These are phyloP conservation scores for Colletotrichum sp. DNA, from an alignment of 2,329 filamentous ascomycete species.

Conservation along the genomic window DNA sequence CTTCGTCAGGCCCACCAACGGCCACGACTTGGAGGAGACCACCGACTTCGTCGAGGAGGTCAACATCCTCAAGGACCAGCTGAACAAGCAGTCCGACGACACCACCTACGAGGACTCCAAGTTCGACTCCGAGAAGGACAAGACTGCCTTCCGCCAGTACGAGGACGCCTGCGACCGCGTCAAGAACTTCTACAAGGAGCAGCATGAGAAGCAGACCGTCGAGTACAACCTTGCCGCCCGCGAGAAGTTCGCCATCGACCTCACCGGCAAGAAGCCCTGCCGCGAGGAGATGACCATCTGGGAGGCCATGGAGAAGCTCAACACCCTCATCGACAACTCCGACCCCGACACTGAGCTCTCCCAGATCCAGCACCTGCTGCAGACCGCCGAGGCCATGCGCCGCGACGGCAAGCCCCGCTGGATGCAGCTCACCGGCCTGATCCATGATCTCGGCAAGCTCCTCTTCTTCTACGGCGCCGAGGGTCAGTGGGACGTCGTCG, in stretches of 20 bases:
- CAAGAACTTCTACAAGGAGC: conserved; percentile 83
- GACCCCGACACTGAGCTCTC: conserved; percentile 88
- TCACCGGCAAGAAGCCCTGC: conserved; percentile 65
- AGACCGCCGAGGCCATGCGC: conserved; percentile 88
- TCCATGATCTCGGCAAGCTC: conserved; percentile 82
- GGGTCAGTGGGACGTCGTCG: conserved; percentile 93
- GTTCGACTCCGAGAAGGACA: conserved; percentile 80
- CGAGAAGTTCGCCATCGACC: conserved; percentile 49
- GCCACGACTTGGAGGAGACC: conserved; percentile 46
- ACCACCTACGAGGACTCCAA: conserved; percentile 55
- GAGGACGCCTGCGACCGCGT: conserved; percentile 83
- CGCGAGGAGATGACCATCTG: conserved; percentile 82
- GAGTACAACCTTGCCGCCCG: conserved; percentile 86
- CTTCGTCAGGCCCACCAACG: conserved; percentile 16
- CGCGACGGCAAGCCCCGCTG: conserved; percentile 82
- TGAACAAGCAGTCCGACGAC: conserved; percentile 4
- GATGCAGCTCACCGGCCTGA: conserved; percentile 81
- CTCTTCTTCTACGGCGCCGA: conserved; percentile 82
- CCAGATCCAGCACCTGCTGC: conserved; percentile 89
- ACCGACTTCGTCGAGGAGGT: conserved; percentile 59
- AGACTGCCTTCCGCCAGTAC: conserved; percentile 82
- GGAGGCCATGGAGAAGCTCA: conserved; percentile 92
- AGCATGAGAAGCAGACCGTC: conserved; percentile 75
- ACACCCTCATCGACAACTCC: conserved; percentile 88
- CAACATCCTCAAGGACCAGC: conserved; percentile 54